Evolutionary conservation across 2,329 filamentous ascomycete species (phyloP).

Genomic region (Ceratocystis papillata): DNA sequence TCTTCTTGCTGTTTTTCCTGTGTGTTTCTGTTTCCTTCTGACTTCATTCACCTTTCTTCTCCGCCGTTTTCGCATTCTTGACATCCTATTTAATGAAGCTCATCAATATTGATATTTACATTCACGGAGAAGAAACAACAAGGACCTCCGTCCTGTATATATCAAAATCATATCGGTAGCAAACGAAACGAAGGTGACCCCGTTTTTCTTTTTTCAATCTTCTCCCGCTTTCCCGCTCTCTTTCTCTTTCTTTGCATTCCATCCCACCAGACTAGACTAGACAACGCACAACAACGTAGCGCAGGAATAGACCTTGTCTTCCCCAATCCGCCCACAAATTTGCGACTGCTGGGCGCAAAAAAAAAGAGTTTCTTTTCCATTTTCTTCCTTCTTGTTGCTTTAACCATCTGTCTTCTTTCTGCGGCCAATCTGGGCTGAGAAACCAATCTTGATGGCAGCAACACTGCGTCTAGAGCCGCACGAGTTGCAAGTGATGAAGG

Average conservation of each 20-base stretch:
- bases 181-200: not conserved
- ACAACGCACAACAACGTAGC: not conserved
- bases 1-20: too few species aligned
- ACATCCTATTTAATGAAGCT: too few species aligned
- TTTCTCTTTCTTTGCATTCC: conserved; percentile 9
- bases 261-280: conserved; percentile 19
- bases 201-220: conserved; percentile 22
- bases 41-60: too few species aligned
- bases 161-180: not conserved
- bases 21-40: too few species aligned
- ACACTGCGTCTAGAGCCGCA: conserved; percentile 76
- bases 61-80: too few species aligned
- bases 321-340: not conserved
- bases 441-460: conserved; percentile 98
- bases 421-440: conserved; percentile 98
- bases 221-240: conserved; percentile 12
- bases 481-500: conserved; percentile 92
- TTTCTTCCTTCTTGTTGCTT: conserved; percentile 33
- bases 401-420: conserved; percentile 83
- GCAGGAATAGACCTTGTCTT: not conserved
- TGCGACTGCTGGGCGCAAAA: not conserved
- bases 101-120: too few species aligned
- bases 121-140: too few species aligned
- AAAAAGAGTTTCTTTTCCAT: conserved; percentile 14
- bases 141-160: too few species aligned